These are phyloP conservation scores for Phytopythium sindhum DNA, from an alignment of 352 stramenopile species.

Conservation along the genomic window DNA sequence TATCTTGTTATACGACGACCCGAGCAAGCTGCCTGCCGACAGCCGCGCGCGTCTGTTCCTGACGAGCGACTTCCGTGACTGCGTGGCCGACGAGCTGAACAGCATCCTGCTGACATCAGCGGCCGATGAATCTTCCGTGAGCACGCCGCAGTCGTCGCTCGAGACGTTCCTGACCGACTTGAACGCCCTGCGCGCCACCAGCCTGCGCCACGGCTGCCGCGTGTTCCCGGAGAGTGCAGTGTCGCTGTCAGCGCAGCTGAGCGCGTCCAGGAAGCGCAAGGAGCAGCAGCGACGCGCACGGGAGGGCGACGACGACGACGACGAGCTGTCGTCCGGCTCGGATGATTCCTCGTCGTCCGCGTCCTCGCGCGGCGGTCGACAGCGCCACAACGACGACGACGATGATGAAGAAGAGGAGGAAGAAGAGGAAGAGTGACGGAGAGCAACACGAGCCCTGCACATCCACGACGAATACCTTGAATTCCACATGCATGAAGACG, in stretches of 20 bases:
- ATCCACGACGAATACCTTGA: background rate
- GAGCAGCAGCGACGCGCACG: slow-evolving; percentile 9
- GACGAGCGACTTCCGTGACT: slow-evolving; percentile 31
- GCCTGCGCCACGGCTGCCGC: slow-evolving; percentile 30
- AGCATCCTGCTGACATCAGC: slow-evolving; percentile 20
- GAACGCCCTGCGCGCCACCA: slow-evolving; percentile 26
- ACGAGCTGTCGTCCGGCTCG: slow-evolving; percentile 25
- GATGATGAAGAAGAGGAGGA: slow-evolving; percentile 18
- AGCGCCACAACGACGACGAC: slow-evolving; percentile 27
- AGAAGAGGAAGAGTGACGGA: slow-evolving; percentile 15
- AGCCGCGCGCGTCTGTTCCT: slow-evolving; percentile 31
- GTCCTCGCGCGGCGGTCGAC: slow-evolving; percentile 25
- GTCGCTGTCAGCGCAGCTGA: slow-evolving; percentile 1
- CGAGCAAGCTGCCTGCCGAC: slow-evolving; percentile 20
- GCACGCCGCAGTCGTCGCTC: slow-evolving; percentile 17
- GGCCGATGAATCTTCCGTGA: background rate
- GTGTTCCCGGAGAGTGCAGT: slow-evolving; percentile 30
- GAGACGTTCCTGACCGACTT: slow-evolving; percentile 38
- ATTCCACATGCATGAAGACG: no score
- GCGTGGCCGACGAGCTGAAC: slow-evolving; percentile 41
- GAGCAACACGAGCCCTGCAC: background rate
- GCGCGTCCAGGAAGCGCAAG: slow-evolving; percentile 18
- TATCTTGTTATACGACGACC: slow-evolving; percentile 31
- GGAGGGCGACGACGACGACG: slow-evolving; percentile 1
- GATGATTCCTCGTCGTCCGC: slow-evolving; percentile 33